Base-by-base conservation (phyloP, 805 yeast genomes). In the Lipomyces spencermartinsiae region DNA sequence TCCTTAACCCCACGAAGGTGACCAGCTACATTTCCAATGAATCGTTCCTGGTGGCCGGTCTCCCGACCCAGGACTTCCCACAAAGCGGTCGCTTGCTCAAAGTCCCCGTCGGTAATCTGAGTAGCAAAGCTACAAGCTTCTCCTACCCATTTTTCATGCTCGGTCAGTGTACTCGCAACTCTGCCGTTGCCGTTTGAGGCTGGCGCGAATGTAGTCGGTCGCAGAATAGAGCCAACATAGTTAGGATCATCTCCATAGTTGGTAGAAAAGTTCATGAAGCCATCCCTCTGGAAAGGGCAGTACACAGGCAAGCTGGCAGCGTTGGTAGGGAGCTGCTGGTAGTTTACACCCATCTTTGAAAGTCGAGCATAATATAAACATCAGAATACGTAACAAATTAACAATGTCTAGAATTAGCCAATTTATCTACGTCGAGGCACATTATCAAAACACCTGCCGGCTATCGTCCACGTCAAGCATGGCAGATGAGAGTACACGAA, bases 51-150 rank as follows among this genome's bases (percentile, higher is more conserved):
- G 46, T 39, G 46, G 46, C 46, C 46, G 12, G 46, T 2, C 80
- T 91, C 97, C 74, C 92, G 91, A 12, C 90, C 87, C 75, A 91
- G 84, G 51, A 91, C 94, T 67, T 89, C 84, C 87, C 92, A 93
- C 75, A 93, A 84, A 37, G 79, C 87, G 70, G 88, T 82, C 63
- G 97, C 90, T 82, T 93, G 97, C 71, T 80, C 84, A 78, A 81
- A 93, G 81, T 93, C 97, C 72, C 82, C 80, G 68, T 86, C 91
- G 62, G 87, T 89, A 22, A 79, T 79, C 3, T 68, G 69, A 46
- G 57, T 46, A 25, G 43, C 22, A 87, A 85, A 91, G 72, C 93
- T 91, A 70, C 88, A 81, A 61, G 93, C 95, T 63, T 92, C 86
- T 66, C 95, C 95, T 63, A 82, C 80, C 94, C 95, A 91, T 70